These are phyloP conservation scores for Hyphopichia homilentoma DNA, from an alignment of 805 yeast species.

Conservation along the genomic window DNA sequence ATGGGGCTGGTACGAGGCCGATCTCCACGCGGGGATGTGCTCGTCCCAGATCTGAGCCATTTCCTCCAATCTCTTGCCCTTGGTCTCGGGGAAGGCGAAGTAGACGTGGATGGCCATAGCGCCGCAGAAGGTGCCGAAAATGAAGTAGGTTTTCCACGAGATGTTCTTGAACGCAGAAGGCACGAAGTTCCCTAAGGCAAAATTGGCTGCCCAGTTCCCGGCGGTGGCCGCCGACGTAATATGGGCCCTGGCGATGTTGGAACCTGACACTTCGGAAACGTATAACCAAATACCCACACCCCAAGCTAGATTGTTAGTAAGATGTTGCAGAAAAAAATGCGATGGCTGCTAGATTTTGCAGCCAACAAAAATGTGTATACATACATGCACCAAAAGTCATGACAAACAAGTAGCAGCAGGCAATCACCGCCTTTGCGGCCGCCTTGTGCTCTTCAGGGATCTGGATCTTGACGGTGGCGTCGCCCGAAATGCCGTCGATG, in stretches of 20 bases:
- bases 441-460: constrained; percentile 28
- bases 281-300: constrained; percentile 55
- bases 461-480: constrained; percentile 24
- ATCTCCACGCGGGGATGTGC: constrained; percentile 35
- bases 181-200: constrained; percentile 59
- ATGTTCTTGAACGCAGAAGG: constrained; percentile 53
- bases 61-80: constrained; percentile 51
- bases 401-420: constrained; percentile 50
- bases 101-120: constrained; percentile 42
- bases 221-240: constrained; percentile 64
- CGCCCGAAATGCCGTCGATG: constrained; percentile 17
- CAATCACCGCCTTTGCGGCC: constrained; percentile 43
- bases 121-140: constrained; percentile 49
- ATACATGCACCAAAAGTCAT: constrained; percentile 47
- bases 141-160: constrained; percentile 52
- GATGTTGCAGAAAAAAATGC: no score
- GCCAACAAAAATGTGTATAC: no score
- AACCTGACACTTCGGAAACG: constrained; percentile 58
- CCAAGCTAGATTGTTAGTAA: no score
- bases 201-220: constrained; percentile 63
- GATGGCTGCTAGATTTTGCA: no score
- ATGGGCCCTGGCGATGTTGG: constrained; percentile 51
- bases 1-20: constrained; percentile 25
- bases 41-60: constrained; percentile 40
- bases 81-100: constrained; percentile 54